These are phyloP conservation scores for Jamesozyma hellenica DNA, from an alignment of 805 yeast genomes.

Conservation along the genomic window DNA sequence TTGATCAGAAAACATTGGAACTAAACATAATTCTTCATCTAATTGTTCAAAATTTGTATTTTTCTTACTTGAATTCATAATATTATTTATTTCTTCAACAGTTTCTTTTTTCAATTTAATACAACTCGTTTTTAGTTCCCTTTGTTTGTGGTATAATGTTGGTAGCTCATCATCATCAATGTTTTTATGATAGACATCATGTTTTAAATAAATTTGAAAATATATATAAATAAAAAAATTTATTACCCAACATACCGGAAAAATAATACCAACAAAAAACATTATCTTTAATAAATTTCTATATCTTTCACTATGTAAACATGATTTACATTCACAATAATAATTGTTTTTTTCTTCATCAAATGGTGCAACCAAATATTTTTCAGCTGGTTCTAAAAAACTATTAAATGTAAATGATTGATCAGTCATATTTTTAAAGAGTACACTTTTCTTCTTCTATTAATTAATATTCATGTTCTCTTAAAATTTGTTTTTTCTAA, in stretches of 20 bases:
- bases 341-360: conserved; percentile 5
- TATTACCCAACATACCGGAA: conserved; percentile 18
- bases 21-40: neutral
- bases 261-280: conserved; percentile 17
- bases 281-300: conserved; percentile 6
- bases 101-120: conserved; percentile 1
- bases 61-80: neutral
- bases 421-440: neutral
- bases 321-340: conserved; percentile 20
- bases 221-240: conserved; percentile 12
- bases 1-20: neutral
- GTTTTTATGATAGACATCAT: conserved; percentile 16
- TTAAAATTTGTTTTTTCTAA: neutral
- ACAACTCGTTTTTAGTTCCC: conserved; percentile 2
- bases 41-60: neutral
- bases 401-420: neutral
- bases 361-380: conserved; percentile 11
- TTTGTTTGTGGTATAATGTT: conserved; percentile 18
- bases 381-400: neutral
- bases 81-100: neutral
- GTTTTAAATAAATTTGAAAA: conserved; percentile 14
- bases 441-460: neutral
- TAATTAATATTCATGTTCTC: too few species aligned
- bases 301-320: conserved; percentile 6
- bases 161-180: conserved; percentile 22